Percentiles rank a stretch among this genome's conserved stretches.
Conservation (phyloP, 805 yeast genomes). For the Wickerhamomyces silvicola region DNA sequence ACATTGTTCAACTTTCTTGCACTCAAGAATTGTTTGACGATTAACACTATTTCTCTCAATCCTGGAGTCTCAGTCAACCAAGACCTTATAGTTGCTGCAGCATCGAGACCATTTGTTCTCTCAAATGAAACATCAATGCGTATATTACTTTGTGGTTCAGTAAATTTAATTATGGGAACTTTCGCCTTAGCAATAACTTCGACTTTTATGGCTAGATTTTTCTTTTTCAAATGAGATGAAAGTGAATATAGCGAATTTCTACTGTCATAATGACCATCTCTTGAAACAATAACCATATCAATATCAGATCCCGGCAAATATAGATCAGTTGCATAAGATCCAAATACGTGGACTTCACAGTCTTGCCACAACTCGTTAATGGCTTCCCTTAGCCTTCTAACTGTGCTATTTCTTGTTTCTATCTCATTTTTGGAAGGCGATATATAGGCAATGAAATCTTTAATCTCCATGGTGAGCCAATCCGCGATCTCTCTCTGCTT, state of each 20-base stretch:
- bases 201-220: constrained; percentile 59
- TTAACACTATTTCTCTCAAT: constrained; percentile 70
- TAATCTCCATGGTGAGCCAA: constrained; percentile 82
- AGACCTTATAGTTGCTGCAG: constrained; percentile 67
- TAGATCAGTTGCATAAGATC: constrained; percentile 89
- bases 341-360: constrained; percentile 79
- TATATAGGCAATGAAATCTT: constrained; percentile 76
- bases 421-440: constrained; percentile 80
- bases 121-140: constrained; percentile 91
- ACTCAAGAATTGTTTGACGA: constrained; percentile 78
- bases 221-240: constrained; percentile 58
- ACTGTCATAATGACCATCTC: constrained; percentile 48
- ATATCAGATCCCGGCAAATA: constrained; percentile 94
- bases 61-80: constrained; percentile 79
- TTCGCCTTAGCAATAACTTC: constrained; percentile 87
- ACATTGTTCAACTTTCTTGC: constrained; percentile 78
- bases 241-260: constrained; percentile 65
- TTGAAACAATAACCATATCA: constrained; percentile 80
- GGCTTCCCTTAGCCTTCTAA: constrained; percentile 49
- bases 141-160: constrained; percentile 62
- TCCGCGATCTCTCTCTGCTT: constrained; percentile 72
- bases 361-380: constrained; percentile 64
- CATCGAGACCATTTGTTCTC: constrained; percentile 71
- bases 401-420: constrained; percentile 55
- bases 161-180: constrained; percentile 90